These are phyloP conservation scores for Debaryomycetaceae sp. DNA, from an alignment of 1,139 yeast species.

Conservation along the genomic window DNA sequence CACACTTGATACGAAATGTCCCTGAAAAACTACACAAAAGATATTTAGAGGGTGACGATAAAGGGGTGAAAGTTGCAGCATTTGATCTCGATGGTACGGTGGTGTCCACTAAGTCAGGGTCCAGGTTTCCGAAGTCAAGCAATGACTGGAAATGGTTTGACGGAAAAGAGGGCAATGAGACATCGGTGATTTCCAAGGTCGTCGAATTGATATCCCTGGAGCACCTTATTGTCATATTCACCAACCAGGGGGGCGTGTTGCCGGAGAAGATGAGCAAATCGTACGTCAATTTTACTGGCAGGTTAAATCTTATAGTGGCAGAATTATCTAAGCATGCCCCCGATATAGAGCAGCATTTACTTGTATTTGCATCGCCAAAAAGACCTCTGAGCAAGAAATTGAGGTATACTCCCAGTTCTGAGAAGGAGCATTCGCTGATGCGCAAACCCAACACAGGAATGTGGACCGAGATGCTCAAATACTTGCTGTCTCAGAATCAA, in stretches of 20 bases:
- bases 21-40: conserved; percentile 15
- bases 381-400: conserved; percentile 35
- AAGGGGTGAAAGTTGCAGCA: conserved; percentile 49
- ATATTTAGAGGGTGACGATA: background rate
- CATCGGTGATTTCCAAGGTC: conserved; percentile 25
- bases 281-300: conserved; percentile 41
- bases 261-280: conserved; percentile 48
- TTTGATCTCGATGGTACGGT: conserved; percentile 78
- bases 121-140: conserved; percentile 51
- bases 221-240: conserved; percentile 60
- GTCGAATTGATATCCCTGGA: conserved; percentile 17
- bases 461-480: conserved; percentile 51
- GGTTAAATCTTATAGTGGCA: conserved; percentile 36
- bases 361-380: conserved; percentile 65
- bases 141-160: conserved; percentile 70
- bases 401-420: conserved; percentile 20
- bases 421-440: conserved; percentile 36
- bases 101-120: conserved; percentile 57
- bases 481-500: conserved; percentile 21
- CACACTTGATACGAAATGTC: conserved; percentile 31
- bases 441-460: conserved; percentile 79
- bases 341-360: conserved; percentile 2
- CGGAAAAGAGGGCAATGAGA: conserved; percentile 10
- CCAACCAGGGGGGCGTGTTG: conserved; percentile 78
- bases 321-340: conserved; percentile 19